Conservation (phyloP, 1,139 yeast species). For the Kodamaea derodonti region DNA sequence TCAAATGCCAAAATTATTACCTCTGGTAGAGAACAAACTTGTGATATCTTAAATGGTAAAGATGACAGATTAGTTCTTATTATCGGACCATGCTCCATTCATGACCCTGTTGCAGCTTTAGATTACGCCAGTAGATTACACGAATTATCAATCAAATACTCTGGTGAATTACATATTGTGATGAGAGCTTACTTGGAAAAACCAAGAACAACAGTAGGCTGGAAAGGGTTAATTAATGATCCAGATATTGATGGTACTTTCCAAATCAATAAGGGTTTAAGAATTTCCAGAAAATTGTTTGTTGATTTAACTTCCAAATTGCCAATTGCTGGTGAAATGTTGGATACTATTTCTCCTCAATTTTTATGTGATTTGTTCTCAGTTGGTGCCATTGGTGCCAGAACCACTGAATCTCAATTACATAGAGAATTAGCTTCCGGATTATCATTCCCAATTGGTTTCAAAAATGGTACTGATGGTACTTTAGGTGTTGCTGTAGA, state of each 20-base stretch:
- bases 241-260: slow-evolving; percentile 94
- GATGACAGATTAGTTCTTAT: slow-evolving; percentile 81
- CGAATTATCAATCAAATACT: slow-evolving; percentile 56
- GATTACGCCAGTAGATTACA: slow-evolving; percentile 76
- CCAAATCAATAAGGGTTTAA: slow-evolving; percentile 90
- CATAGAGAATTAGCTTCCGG: slow-evolving; percentile 97
- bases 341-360: slow-evolving; percentile 95
- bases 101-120: slow-evolving; percentile 87
- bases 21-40: slow-evolving; percentile 73
- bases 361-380: slow-evolving; percentile 86
- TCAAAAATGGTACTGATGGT: slow-evolving; percentile 97
- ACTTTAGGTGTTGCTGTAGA: slow-evolving; percentile 87
- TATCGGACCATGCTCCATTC: slow-evolving; percentile 96
- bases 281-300: slow-evolving; percentile 84
- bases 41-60: slow-evolving; percentile 64
- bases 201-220: slow-evolving; percentile 98
- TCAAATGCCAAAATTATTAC: slow-evolving; percentile 59
- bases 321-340: slow-evolving; percentile 97
- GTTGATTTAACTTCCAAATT: slow-evolving; percentile 68
- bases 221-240: slow-evolving; percentile 97
- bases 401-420: slow-evolving; percentile 95
- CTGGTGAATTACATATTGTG: slow-evolving; percentile 75
- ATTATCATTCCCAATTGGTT: slow-evolving; percentile 92
- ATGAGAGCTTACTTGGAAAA: slow-evolving; percentile 98
- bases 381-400: slow-evolving; percentile 95